Base-by-base conservation (phyloP, 2,329 filamentous ascomycete genomes). In the Diplodia mutila region DNA sequence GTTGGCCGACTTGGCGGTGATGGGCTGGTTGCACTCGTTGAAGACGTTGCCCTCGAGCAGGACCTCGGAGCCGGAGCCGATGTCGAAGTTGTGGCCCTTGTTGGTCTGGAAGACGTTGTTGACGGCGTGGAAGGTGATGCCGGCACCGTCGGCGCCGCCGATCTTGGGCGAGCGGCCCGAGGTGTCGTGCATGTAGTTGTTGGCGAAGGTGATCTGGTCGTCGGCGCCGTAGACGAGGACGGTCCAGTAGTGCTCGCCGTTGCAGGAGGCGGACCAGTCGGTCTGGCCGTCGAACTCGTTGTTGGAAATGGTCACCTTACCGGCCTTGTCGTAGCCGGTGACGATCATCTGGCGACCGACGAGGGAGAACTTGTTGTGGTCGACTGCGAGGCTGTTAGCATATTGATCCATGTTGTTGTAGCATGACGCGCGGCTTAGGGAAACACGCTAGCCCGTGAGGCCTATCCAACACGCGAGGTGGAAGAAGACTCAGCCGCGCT, bases 41-140 rank as follows among this genome's bases (percentile, higher is more conserved):
- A 84, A 83, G 67, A 78, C 77, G 74, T 84, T 84, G 37, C 82
- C 83, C 71, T 84, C 82, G 27, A 83, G 32, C 18, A 74, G 67
- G 12, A 72, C 68, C 21, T 70, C 70, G 39, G 70, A 69, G 8
- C 72, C 72, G 2, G 52, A 68, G 53, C 72, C 73, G 37, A 80
- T 74, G 57, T 82, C 83, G 68, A 85, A 84, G 25, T 80, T 78
- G 73, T 74, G 73, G 46, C 73, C 73, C 52, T 61, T 51, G 54
- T 57, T 63, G n/a, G 59, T 63, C 42, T 63, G 82, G 52, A 52
- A 70, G 75, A 70, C 72, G 63, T 78, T 73, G 63, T 76, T 77
- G 52, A 73, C 69, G 2, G 72, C 71, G 63, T 72, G 71, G 70
- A 73, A 73, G 23, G 69, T 69, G 23, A 71, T 69, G 16, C 68